Conservation (phyloP, 2,329 filamentous ascomycete species). For the Magnaporthales sp. region DNA sequence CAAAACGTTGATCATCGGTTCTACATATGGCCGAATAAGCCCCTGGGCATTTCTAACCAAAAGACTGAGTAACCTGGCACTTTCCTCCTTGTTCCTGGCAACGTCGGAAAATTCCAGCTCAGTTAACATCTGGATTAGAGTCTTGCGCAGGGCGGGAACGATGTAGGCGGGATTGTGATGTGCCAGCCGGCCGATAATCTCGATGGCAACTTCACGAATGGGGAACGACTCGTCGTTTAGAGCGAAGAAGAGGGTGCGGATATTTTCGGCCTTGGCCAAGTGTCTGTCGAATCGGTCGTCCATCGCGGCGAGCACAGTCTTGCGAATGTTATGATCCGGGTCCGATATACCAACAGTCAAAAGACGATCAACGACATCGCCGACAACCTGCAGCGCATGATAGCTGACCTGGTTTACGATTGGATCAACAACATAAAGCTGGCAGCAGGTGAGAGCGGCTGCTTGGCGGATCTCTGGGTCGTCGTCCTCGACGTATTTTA, state of each 20-base stretch:
- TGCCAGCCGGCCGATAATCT: constrained; percentile 90
- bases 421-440: constrained; percentile 91
- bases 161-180: constrained; percentile 93
- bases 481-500: constrained; percentile 96
- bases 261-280: constrained; percentile 95
- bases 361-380: constrained; percentile 94
- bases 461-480: constrained; percentile 90
- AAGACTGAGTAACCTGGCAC: constrained; percentile 83
- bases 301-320: constrained; percentile 79
- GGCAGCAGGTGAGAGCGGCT: constrained; percentile 92
- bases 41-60: constrained; percentile 88
- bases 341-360: constrained; percentile 93
- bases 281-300: constrained; percentile 94
- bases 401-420: constrained; percentile 98
- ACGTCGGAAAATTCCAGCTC: constrained; percentile 96
- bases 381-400: constrained; percentile 93
- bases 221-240: constrained; percentile 91
- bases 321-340: constrained; percentile 77
- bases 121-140: constrained; percentile 90
- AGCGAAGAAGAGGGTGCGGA: constrained; percentile 88
- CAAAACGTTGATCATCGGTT: constrained; percentile 92
- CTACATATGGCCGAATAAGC: constrained; percentile 92
- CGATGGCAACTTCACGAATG: constrained; percentile 89
- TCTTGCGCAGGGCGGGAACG: constrained; percentile 89
- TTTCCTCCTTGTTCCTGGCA: constrained; percentile 90